Base-by-base conservation (phyloP, 495 filamentous ascomycete species). In the Aspergillus heteromorphus region DNA sequence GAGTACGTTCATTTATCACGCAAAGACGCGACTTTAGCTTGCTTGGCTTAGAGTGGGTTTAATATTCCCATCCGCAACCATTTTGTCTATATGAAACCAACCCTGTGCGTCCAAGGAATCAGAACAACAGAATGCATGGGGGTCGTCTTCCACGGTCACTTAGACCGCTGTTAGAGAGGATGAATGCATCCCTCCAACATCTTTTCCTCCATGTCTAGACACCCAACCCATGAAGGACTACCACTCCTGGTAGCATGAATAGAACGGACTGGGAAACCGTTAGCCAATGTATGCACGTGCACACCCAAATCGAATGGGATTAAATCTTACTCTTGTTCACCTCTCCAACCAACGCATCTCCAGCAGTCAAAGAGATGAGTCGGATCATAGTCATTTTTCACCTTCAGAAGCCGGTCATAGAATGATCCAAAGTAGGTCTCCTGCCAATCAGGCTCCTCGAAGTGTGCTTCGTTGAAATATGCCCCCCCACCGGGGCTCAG, bases 401-500 rank as follows among this genome's bases (percentile, higher is more conserved):
- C 18, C 41, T 23, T 7, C 10, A 45, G 14, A 14, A 45, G 10
- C 8, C 18, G 9, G 14, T 19, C 18, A 45, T 45, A 45, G 14
- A 21, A 21, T 2, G 6, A 14, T 8, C 81, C 83, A 45, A 73
- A 87, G 62, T 80, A 87, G 0, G 76, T 76, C 45, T 73, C 63
- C 30, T 81, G 77, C 68, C 78, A 86, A 23, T 83, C 63, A 0
- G 82, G 81, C 61, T 85, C 80, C 56, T 77, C 65, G 9, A 77
- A 64, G 56, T 83, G 75, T 16, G 31, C 63, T 42, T 65, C 63
- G 23, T 65, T 65, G 16, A 58, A 11, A 48, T 62, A 62, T 11
- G 40, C 42, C 9, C 63, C 59, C 19, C 62, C 58, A 31, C 54
- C 57, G 16, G 61, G 61, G 8, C 40, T 63, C 50, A 63, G 49